Evolutionary conservation across 1,284 basidiomycete species (phyloP), one percentile per base, ranked within the genome.

Genomic region (Termitomyces sp.): DNA sequence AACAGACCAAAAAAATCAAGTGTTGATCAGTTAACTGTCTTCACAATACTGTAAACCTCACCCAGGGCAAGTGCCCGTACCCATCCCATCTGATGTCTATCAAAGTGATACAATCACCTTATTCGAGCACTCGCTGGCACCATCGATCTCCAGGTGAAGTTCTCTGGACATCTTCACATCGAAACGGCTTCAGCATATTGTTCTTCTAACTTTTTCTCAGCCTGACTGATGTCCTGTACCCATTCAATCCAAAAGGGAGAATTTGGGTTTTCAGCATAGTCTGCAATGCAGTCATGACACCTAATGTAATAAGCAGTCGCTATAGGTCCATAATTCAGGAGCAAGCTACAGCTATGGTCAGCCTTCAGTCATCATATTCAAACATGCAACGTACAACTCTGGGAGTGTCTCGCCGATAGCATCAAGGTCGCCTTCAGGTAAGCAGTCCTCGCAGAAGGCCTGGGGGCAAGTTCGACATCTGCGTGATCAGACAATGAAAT

Each of bases 371-470:
- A 62, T 56, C 33, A 17, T 26, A 21, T 4, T 34, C 5, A n/a
- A 49, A 21, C 26, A 33, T 50, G 21, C 42, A 40, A 73, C 78
- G 52, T 60, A 81, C 80, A 83, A 79, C 65, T 84, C 81, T 8
- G 83, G 82, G 12, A 84, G 59, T 3, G 67, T 65, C 4, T 82
- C 80, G 2, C 82, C 82, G 33, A 84, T 65, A 10, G 76, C 71
- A 26, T 76, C 73, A 33, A 81, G 68, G 5, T 79, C 75, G 10
- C 74, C 77, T 6, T 66, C 60, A 2, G 78, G 74, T 34, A 84
- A 57, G 62, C 83, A 84, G 60, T 84, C 83, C 56, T 84, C 81
- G 65, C 83, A 85, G 56, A 76, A 81, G 1, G 83, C 78, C 53
- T 75, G 68, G 13, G 78, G 74, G 61, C 82, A 84, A 0, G 81